Base-by-base conservation (phyloP, 192 early-diverging fungal species). In the Coemansia nantahalensis region DNA sequence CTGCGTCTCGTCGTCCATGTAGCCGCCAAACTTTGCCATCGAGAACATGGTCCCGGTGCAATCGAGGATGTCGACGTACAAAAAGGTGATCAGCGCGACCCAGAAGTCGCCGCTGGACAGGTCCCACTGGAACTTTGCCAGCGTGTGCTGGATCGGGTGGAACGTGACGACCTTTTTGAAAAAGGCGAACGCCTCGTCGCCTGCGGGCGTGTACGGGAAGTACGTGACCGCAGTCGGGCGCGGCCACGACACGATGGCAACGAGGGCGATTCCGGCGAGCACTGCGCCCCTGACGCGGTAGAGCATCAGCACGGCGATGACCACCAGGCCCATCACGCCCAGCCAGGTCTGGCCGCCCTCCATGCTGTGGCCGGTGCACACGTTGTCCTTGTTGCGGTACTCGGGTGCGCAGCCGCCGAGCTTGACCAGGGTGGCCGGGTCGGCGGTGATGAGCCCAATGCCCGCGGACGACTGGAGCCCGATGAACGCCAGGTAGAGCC, bases 21-120 rank as follows among this genome's bases (percentile, higher is more conserved):
- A 88, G 19, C 90, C 87, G 51, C 83, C 90, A 69, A 86, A 89
- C 48, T 80, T 80, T 24, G 88, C 88, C 90, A 90, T 88, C 21
- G 88, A 90, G 49, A 84, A 90, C 83, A 92, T 76, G 26, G 90
- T 90, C 16, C 88, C 88, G 4, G 89, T 92, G 45, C 87, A 88
- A 62, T 92, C 90, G 53, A 92, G 67, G 38, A 92, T 88, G 65
- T 92, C 90, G 52, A 92, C 86, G 49, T 90, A 92, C 39, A 92
- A 64, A 68, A 92, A 89, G 3, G 86, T 92, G 39, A 92, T 79
- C 39, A 92, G 76, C 8, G 90, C 89, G 22, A 89, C 75, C 87
- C 89, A 92, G 38, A 91, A 59, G 34, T 86, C 80, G 26, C 75
- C 65, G 33, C 62, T 73, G 9, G 72, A 42, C 16, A 85, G 52